Evolutionary conservation across 176 grass and related monocot genomes (phyloP).

Genomic region (Raddia guianensis): DNA sequence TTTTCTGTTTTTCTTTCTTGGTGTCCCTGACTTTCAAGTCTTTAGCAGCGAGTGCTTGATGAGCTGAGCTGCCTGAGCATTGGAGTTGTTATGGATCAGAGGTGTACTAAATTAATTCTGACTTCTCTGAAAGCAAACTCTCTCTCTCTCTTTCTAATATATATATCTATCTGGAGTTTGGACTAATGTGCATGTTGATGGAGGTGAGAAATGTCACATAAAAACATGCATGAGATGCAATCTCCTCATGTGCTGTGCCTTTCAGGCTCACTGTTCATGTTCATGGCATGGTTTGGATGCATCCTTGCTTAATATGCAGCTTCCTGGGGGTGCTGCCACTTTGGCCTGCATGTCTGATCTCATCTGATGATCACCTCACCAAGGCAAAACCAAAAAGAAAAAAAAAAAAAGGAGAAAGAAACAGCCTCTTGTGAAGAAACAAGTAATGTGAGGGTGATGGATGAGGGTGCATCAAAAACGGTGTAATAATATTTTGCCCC

Average conservation of each 20-base stretch:
- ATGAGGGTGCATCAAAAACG: neutral
- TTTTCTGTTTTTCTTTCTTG: constrained; percentile 4
- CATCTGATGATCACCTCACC: constrained; percentile 2
- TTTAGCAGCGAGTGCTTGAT: constrained; percentile 4
- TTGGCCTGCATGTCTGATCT: constrained; percentile 29
- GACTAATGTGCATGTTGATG: neutral
- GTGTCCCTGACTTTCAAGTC: constrained; percentile 37
- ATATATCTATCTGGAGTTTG: neutral
- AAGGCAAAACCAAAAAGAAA: neutral
- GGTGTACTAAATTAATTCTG: neutral
- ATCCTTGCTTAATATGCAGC: constrained; percentile 44
- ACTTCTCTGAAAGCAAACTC: neutral
- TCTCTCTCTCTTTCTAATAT: neutral
- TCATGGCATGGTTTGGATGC: constrained; percentile 41
- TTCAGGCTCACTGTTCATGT: constrained; percentile 55
- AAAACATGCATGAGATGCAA: constrained; percentile 6
- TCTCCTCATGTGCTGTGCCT: constrained; percentile 37
- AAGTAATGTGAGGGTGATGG: neutral
- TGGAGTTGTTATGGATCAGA: constrained; percentile 37
- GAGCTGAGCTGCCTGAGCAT: constrained; percentile 9
- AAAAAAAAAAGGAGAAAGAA: no score
- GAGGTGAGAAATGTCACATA: constrained; percentile 1
- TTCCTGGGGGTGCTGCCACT: constrained; percentile 31
- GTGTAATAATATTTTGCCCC: neutral
- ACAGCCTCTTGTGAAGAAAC: neutral